These are phyloP conservation scores for Vicia sativa DNA, from an alignment of 306 rosid species.

Conservation along the genomic window DNA sequence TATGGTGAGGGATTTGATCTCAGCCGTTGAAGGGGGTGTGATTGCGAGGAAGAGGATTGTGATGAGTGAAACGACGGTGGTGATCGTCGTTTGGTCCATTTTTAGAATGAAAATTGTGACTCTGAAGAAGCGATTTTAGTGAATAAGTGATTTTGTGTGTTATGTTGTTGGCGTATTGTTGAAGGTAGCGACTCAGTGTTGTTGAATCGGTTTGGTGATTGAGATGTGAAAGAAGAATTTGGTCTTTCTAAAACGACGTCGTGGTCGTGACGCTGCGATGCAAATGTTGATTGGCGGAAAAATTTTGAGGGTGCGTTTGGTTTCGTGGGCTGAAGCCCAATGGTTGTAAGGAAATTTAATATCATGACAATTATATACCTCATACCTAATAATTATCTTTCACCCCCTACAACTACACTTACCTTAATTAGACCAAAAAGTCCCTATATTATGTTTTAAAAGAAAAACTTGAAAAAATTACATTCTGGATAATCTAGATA, in stretches of 20 bases:
- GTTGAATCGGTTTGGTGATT: background rate
- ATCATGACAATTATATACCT: no score
- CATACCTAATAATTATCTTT: no score
- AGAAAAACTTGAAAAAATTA: no score
- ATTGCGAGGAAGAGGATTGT: constrained; percentile 29
- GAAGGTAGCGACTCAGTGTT: constrained; percentile 9
- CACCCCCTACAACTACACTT: no score
- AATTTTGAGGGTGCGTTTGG: background rate
- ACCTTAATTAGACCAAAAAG: no score
- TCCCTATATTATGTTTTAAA: no score
- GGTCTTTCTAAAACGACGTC: background rate
- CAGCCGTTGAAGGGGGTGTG: constrained; percentile 54
- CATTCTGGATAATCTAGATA: no score
- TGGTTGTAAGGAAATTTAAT: no score
- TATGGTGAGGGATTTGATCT: constrained; percentile 76
- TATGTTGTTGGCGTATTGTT: constrained; percentile 20
- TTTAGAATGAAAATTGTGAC: background rate
- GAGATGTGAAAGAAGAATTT: background rate
- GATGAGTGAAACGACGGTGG: constrained; percentile 42
- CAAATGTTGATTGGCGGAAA: no score
- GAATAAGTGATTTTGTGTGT: background rate
- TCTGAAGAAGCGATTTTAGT: background rate
- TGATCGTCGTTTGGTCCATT: constrained; percentile 51
- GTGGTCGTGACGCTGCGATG: background rate
- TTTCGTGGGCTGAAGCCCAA: no score